A percentile compares a stretch with the other conserved stretches of the same genome.
These are phyloP conservation scores for Fraxinus dipetala DNA, from an alignment of 305 asterid species.

Conservation along the genomic window DNA sequence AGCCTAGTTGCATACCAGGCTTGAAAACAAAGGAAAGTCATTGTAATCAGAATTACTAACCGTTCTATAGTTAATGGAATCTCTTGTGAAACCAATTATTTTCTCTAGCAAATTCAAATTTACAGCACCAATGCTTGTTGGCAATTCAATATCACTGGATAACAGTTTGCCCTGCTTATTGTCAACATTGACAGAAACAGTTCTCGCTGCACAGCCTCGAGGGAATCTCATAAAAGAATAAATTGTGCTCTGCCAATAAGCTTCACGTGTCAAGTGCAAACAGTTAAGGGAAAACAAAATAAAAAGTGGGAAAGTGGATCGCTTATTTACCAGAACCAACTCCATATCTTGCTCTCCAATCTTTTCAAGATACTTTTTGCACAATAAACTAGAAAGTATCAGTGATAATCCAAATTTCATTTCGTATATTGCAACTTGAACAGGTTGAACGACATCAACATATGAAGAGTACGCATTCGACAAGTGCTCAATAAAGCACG, in stretches of 20 bases:
- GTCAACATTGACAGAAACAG: slow-evolving; percentile 36
- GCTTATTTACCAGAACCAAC: slow-evolving; percentile 44
- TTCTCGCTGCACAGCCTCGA: slow-evolving; percentile 48
- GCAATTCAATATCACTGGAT: slow-evolving; percentile 50
- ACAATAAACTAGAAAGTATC: slow-evolving; percentile 45
- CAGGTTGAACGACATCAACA: slow-evolving; percentile 72
- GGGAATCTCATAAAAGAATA: slow-evolving; percentile 78
- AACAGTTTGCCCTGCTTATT: slow-evolving; percentile 31
- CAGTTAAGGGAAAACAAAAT: slow-evolving; percentile 11
- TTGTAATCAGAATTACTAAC: slow-evolving; percentile 26
- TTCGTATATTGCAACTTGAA: slow-evolving; percentile 79
- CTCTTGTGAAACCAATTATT: slow-evolving; percentile 31
- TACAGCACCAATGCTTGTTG: slow-evolving; percentile 39
- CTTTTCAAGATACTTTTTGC: slow-evolving; percentile 30
- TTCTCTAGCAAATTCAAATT: slow-evolving; percentile 50
- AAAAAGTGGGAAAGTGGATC: slow-evolving; percentile 14
- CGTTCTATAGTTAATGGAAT: slow-evolving; percentile 30
- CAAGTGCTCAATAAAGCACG: slow-evolving; percentile 59
- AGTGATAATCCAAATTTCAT: slow-evolving; percentile 85
- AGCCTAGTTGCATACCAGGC: neutral
- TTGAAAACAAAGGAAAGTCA: neutral
- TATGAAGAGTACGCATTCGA: slow-evolving; percentile 65
- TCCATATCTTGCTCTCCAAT: slow-evolving; percentile 44
- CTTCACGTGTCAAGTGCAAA: slow-evolving; percentile 25
- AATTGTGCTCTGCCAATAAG: slow-evolving; percentile 42